phyloP scores from a whole-genome alignment of 1,284 basidiomycete genomes.

The Trametes versicolor region DNA sequence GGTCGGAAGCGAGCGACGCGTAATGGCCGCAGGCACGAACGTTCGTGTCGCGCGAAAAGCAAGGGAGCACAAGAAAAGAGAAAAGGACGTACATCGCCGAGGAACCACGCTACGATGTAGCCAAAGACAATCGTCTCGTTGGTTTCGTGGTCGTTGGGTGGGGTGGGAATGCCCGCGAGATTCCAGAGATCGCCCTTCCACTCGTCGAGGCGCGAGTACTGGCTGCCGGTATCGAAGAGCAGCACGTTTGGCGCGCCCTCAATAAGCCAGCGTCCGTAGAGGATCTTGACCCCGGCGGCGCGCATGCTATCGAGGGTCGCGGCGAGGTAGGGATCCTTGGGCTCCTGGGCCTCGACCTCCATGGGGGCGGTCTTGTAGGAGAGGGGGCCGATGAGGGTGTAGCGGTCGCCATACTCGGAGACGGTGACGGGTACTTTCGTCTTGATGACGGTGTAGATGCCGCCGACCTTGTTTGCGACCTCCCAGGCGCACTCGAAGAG shows the following conservation, averaged over 20 bases:
- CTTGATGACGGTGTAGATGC: slow-evolving; percentile 99
- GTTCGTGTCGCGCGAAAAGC: slow-evolving; percentile 13
- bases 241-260: slow-evolving; percentile 95
- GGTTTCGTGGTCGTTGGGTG: slow-evolving; percentile 95
- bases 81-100: slow-evolving; percentile 83
- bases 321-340: slow-evolving; percentile 76
- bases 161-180: slow-evolving; percentile 95
- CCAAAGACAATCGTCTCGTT: slow-evolving; percentile 99
- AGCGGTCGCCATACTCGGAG: slow-evolving; percentile 91
- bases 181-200: slow-evolving; percentile 99
- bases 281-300: slow-evolving; percentile 88
- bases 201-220: slow-evolving; percentile 91
- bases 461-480: slow-evolving; percentile 97
- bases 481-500: slow-evolving; percentile 95
- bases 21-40: background rate
- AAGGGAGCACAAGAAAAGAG: slow-evolving; percentile 20
- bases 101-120: slow-evolving; percentile 99
- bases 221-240: slow-evolving; percentile 94
- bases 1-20: slow-evolving; percentile 6
- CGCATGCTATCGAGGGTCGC: slow-evolving; percentile 83
- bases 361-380: slow-evolving; percentile 98
- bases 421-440: slow-evolving; percentile 99
- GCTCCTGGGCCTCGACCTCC: slow-evolving; percentile 96
- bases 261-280: slow-evolving; percentile 98
- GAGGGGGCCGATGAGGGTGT: slow-evolving; percentile 93